These are phyloP conservation scores for Geosmithia putterillii DNA, from an alignment of 2,329 filamentous ascomycete genomes.

Conservation along the genomic window DNA sequence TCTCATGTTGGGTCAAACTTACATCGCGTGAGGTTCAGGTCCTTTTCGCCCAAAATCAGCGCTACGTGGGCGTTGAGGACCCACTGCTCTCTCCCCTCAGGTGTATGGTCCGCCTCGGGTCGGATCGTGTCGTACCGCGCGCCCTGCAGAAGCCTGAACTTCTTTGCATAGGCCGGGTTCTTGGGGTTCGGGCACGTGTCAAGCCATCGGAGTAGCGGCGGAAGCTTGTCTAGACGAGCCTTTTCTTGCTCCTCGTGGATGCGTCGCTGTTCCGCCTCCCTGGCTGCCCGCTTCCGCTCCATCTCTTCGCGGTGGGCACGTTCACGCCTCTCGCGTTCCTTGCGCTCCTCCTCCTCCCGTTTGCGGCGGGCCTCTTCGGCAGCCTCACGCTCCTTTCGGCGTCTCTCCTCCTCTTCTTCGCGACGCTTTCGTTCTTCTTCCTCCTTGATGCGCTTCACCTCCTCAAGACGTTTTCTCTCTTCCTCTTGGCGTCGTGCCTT, in stretches of 20 bases:
- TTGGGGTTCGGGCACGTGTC: slow-evolving; percentile 39
- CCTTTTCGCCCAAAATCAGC: slow-evolving; percentile 51
- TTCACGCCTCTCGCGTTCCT: slow-evolving; percentile 34
- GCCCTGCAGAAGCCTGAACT: slow-evolving; percentile 45
- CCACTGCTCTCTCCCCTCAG: slow-evolving; percentile 53
- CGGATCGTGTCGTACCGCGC: slow-evolving; percentile 53
- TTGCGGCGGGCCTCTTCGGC: slow-evolving; percentile 33
- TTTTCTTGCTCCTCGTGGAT: slow-evolving; percentile 42
- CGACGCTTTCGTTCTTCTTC: slow-evolving; percentile 23
- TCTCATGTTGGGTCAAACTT: slow-evolving; percentile 18
- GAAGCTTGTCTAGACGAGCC: slow-evolving; percentile 41
- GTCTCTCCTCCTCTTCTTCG: slow-evolving; percentile 18
- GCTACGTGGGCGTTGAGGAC: slow-evolving; percentile 53
- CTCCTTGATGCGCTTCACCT: slow-evolving; percentile 24
- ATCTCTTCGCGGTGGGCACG: slow-evolving; percentile 29
- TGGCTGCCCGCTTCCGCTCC: slow-evolving; percentile 34
- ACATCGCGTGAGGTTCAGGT: slow-evolving; percentile 48
- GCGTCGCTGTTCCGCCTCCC: slow-evolving; percentile 35
- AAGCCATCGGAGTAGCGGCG: slow-evolving; percentile 49
- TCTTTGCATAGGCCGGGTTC: slow-evolving; percentile 33
- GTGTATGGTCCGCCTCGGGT: slow-evolving; percentile 35
- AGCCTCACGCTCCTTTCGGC: slow-evolving; percentile 24
- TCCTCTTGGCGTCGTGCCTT: slow-evolving; percentile 22
- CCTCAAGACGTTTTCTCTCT: slow-evolving; percentile 21
- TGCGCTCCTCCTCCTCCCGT: slow-evolving; percentile 39